Evolutionary conservation across 805 yeast species (phyloP).

Genomic region (Wickerhamiella sergipiensis): DNA sequence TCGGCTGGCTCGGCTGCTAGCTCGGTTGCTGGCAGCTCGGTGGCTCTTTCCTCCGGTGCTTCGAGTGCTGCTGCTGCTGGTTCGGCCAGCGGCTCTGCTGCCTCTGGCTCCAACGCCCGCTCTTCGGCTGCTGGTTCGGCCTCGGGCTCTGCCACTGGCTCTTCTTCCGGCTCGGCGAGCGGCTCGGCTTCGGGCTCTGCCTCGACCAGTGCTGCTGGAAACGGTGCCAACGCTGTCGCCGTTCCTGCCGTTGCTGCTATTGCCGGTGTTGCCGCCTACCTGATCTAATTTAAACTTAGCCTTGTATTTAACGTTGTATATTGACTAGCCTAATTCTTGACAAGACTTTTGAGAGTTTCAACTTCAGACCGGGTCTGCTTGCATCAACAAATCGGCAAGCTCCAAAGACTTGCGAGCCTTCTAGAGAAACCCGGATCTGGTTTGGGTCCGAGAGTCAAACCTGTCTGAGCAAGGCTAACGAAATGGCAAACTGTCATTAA

Average conservation of each 20-base stretch:
- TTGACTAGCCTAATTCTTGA: background rate
- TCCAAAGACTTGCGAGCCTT: too few relatives aligned
- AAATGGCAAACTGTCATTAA: too few relatives aligned
- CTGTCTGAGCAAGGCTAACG: too few relatives aligned
- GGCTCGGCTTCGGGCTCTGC: background rate
- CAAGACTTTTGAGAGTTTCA: too few relatives aligned
- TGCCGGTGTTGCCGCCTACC: background rate
- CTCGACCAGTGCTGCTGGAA: background rate
- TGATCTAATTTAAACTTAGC: background rate
- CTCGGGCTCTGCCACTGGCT: slow-evolving; percentile 2
- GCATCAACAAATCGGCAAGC: too few relatives aligned
- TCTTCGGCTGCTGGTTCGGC: background rate
- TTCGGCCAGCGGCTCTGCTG: slow-evolving; percentile 2
- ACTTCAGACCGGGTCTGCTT: too few relatives aligned
- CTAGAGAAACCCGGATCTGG: too few relatives aligned
- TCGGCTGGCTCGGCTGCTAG: slow-evolving; percentile 9
- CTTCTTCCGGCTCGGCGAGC: background rate
- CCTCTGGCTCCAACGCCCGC: background rate
- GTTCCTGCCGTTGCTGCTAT: background rate
- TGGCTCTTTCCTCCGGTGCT: background rate
- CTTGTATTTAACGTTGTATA: background rate
- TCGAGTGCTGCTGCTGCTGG: slow-evolving; percentile 3
- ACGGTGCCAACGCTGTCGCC: background rate
- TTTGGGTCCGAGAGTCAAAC: too few relatives aligned
- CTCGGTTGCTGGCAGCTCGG: slow-evolving; percentile 1